Base-by-base conservation (phyloP, 78 protist genomes). In the Cavenderia fasciculata region DNA sequence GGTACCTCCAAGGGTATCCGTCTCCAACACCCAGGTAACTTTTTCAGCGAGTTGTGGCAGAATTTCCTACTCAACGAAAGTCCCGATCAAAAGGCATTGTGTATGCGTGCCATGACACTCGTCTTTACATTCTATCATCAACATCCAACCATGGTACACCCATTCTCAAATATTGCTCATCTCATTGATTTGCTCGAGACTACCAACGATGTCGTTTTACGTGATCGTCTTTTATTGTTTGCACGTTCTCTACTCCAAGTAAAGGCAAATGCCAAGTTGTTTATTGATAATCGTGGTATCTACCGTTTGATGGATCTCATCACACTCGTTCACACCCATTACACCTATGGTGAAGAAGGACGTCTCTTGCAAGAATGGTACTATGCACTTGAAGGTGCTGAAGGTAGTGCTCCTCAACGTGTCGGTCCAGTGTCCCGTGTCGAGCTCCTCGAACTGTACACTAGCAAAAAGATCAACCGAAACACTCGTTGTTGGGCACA, bases 11-110 rank as follows among this genome's bases (percentile, higher is more conserved):
- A 85, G 40, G 87, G 92, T 8, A 61, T 41, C 23, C 40, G 61
- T 21, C 63, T 74, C 21, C 52, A 4, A 7, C 40, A 74, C 18
- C 94, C 97, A 14, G 62, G 46, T 8, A 63, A 44, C 29, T 95
- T 95, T 66, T 95, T 95, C 72, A 63, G 59, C 61, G 96, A 94
- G n/a, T 75, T 96, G 14, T 96, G 92, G 94, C 98, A 95, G 63
- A 90, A 96, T 14, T 95, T 92, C 76, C 90, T 96, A 1, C 85
- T 94, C 54, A 94, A 76, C 25, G 57, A 29, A 10, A 63, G 47
- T 36, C 54, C 69, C 0, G 59, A 57, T 29, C 73, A 91, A 74
- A 61, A 69, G 70, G 40, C 87, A 18, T 52, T 74, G 40, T 93
- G 96, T 68, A 38, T 94, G 40, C 90, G 95, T 33, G 97, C 97